Evolutionary conservation across 371 early-diverging fungal species (phyloP).

Genomic region (Synchytrium microbalum): DNA sequence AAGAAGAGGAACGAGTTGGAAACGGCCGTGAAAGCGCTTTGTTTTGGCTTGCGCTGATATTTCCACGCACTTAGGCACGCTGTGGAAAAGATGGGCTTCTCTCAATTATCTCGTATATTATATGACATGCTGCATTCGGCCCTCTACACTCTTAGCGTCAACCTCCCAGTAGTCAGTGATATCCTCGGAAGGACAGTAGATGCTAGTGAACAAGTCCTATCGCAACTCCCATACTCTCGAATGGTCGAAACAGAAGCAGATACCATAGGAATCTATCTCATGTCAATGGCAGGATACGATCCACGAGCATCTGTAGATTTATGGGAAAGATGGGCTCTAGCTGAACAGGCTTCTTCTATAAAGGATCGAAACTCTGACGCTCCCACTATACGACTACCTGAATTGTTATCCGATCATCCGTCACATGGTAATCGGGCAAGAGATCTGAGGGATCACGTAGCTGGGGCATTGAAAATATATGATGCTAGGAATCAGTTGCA

Average conservation of each 20-base stretch:
- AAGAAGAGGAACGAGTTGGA: no score
- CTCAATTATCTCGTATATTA: constrained; percentile 12
- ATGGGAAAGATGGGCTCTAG: constrained; percentile 16
- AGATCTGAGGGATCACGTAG: constrained; percentile 20
- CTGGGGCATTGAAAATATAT: constrained; percentile 23
- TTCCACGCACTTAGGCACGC: no score
- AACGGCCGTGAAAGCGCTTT: no score
- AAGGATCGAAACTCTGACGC: not conserved
- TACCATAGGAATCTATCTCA: constrained; percentile 31
- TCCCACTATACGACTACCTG: not conserved
- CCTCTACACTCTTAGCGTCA: constrained; percentile 28
- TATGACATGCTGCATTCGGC: constrained; percentile 25
- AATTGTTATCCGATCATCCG: constrained; percentile 29
- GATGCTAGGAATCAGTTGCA: constrained; percentile 9
- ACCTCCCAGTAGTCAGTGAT: constrained; percentile 30
- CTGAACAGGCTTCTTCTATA: not conserved
- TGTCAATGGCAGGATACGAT: constrained; percentile 31
- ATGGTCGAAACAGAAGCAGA: constrained; percentile 38
- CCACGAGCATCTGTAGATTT: constrained; percentile 23
- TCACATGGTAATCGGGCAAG: constrained; percentile 21
- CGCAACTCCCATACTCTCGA: constrained; percentile 28
- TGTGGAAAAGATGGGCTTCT: constrained; percentile 25
- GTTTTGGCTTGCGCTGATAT: no score
- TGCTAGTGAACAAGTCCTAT: constrained; percentile 19
- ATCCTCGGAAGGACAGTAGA: constrained; percentile 26